A percentile compares a stretch with the other conserved stretches of the same genome.
phyloP scores from a whole-genome alignment of 495 filamentous ascomycete genomes.

The Neurospora sp. region DNA sequence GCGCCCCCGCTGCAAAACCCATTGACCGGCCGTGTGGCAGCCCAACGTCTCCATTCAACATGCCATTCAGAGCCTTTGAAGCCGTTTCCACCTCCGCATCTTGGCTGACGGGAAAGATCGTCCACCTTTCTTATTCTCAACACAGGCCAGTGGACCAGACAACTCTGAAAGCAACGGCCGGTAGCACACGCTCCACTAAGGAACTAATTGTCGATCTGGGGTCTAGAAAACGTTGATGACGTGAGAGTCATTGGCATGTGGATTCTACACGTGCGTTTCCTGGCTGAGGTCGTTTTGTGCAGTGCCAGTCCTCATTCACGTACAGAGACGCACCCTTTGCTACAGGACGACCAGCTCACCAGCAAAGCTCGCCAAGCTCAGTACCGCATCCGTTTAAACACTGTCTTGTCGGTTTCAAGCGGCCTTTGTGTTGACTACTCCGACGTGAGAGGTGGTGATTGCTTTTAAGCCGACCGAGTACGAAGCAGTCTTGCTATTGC shows the following conservation, averaged over 20 bases:
- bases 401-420: background rate
- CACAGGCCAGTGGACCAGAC: background rate
- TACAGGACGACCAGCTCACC: background rate
- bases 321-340: background rate
- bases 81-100: background rate
- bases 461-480: background rate
- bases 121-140: background rate
- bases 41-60: background rate
- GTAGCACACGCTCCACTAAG: background rate
- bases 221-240: background rate
- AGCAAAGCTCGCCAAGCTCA: background rate
- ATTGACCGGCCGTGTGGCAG: background rate
- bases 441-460: background rate
- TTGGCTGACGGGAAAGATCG: background rate
- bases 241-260: background rate
- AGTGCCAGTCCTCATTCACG: background rate
- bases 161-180: background rate
- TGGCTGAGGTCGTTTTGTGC: background rate
- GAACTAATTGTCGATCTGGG: background rate
- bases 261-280: background rate
- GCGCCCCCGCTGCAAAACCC: background rate
- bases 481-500: background rate
- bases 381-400: background rate
- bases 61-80: background rate
- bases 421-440: background rate